Evolutionary conservation across 1,139 yeast genomes (phyloP), one percentile per base, ranked within the genome.

Genomic region (Pichia sp.): DNA sequence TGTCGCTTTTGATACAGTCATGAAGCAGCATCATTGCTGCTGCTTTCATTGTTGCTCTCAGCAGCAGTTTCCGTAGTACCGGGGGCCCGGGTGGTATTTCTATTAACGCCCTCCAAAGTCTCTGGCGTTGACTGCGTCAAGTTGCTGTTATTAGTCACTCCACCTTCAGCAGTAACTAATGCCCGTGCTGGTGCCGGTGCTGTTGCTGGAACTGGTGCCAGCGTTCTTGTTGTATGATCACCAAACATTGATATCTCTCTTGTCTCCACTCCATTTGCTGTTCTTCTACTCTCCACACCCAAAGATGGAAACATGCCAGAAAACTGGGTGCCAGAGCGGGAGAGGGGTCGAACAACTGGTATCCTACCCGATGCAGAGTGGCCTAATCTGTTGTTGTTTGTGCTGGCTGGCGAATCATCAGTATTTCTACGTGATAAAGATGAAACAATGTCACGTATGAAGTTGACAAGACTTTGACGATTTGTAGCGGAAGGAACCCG

Each of bases 251-350:
- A 43, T n/a, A 55, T 31, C 34, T 58, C 60, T 36, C 59, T 50
- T 0, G 83, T 79, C 40, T 72, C 76, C 2, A 80, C 79, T 0
- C 85, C 85, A 52, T 64, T 62, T 1, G 73, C 66, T 0, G 81
- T 77, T 62, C 86, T 69, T 61, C 81, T 72, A 60, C 85, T 80
- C 2, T 77, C 69, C 24, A 81, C 78, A 0, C 85, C 85, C 4
- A 75, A 63, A 0, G 80, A 78, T 0, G 80, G 79, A 60, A 78
- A 79, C 55, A 76, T 24, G 2, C 60, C 60, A 2, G 50, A 45
- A 16, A 48, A 47, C n/a, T 40, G 38, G 6, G 48, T 42, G n/a
- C 30, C 16, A 4, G 33, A n/a, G 9, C 45, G 29, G 4, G 49
- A 16, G 33, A 48, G 36, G 8, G 53, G 46, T 34, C 55, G 46